phyloP scores from a whole-genome alignment of 1,139 yeast genomes.

The Pichia sp. region DNA sequence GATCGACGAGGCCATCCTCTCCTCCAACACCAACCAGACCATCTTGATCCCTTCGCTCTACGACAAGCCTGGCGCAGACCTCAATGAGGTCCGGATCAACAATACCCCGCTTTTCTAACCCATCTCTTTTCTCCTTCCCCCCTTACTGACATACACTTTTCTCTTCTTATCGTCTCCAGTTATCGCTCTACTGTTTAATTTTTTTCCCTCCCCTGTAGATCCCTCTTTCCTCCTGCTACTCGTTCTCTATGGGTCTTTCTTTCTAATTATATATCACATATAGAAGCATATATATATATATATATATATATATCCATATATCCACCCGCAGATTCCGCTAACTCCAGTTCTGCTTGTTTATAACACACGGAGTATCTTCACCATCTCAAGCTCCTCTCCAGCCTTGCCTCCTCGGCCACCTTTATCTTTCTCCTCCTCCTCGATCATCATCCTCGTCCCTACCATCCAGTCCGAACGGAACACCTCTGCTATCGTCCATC shows the following conservation, averaged over 20 bases:
- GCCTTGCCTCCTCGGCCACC: not conserved
- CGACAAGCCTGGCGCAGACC: not conserved
- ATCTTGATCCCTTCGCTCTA: not conserved
- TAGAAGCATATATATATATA: not conserved
- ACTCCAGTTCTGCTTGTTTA: not conserved
- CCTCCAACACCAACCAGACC: slow-evolving; percentile 2
- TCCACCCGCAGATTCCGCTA: not conserved
- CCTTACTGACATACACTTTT: too few relatives aligned
- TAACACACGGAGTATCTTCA: slow-evolving; percentile 19
- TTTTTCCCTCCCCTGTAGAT: too few relatives aligned
- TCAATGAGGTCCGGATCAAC: not conserved
- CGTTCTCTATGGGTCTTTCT: too few relatives aligned
- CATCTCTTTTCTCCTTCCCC: too few relatives aligned
- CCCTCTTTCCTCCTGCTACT: too few relatives aligned
- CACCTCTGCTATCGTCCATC: slow-evolving; percentile 23
- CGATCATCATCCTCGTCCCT: slow-evolving; percentile 24
- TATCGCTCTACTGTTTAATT: too few relatives aligned
- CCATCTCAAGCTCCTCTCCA: slow-evolving; percentile 22
- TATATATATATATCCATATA: not conserved
- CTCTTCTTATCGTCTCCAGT: too few relatives aligned
- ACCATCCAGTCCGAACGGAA: slow-evolving; percentile 30
- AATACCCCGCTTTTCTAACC: slow-evolving; percentile 1
- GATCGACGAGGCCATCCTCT: slow-evolving; percentile 5
- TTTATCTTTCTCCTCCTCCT: slow-evolving; percentile 19
- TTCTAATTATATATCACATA: not conserved